Conservation (phyloP, 2,329 filamentous ascomycete species). For the Fusarium sp. region DNA sequence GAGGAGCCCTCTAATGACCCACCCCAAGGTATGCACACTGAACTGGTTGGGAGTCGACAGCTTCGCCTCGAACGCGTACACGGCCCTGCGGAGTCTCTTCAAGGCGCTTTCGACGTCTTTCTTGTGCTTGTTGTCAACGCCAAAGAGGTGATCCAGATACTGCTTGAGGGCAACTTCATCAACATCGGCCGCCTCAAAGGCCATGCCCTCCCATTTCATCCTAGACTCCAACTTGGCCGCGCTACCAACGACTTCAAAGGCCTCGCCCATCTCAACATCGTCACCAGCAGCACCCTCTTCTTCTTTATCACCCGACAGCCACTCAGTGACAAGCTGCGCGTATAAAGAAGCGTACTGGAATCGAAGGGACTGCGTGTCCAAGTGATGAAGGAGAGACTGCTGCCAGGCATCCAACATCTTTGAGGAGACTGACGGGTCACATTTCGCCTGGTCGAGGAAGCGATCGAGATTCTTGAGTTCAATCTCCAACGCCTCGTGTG, state of each 20-base stretch:
- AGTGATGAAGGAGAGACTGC: slow-evolving; percentile 48
- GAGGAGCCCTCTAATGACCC: slow-evolving; percentile 55
- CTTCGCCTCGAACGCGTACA: slow-evolving; percentile 46
- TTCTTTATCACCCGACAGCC: slow-evolving; percentile 50
- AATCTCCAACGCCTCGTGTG: slow-evolving; percentile 42
- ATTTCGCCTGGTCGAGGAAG: slow-evolving; percentile 53
- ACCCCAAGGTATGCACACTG: slow-evolving; percentile 46
- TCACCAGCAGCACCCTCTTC: slow-evolving; percentile 12
- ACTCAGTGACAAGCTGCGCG: slow-evolving; percentile 59
- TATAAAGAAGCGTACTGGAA: slow-evolving; percentile 58
- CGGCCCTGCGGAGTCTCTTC: slow-evolving; percentile 37
- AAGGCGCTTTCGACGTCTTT: slow-evolving; percentile 40
- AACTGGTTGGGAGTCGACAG: slow-evolving; percentile 50
- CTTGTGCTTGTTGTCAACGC: slow-evolving; percentile 33
- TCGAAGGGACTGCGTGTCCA: slow-evolving; percentile 55
- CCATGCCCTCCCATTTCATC: slow-evolving; percentile 56
- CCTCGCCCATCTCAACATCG: slow-evolving; percentile 46
- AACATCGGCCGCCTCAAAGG: slow-evolving; percentile 53
- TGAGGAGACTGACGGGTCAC: slow-evolving; percentile 54
- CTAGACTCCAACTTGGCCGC: slow-evolving; percentile 52
- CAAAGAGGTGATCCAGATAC: slow-evolving; percentile 57
- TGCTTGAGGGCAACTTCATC: slow-evolving; percentile 50
- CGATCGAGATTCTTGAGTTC: slow-evolving; percentile 53
- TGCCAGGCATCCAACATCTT: slow-evolving; percentile 49
- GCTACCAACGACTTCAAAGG: slow-evolving; percentile 54